A percentile compares a stretch with the other conserved stretches of the same genome.
Evolutionary conservation across 208 protist genomes (phyloP).

Genomic region (Trypanosoma scelopori): DNA sequence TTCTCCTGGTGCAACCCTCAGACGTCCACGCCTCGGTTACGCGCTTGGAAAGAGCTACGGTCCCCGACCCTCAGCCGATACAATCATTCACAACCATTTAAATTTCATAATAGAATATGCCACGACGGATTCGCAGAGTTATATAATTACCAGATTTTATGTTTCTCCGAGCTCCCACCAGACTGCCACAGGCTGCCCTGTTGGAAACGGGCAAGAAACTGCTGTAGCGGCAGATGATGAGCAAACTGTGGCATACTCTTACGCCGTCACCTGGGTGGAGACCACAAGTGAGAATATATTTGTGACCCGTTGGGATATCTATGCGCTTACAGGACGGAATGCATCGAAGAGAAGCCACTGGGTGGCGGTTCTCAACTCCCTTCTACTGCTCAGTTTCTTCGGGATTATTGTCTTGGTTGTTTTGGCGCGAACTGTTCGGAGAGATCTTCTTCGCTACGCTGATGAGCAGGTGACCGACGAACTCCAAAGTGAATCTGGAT

Average conservation of each 20-base stretch:
- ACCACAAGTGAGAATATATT: conserved; percentile 53
- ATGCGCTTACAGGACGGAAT: conserved; percentile 51
- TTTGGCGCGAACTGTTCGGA: conserved; percentile 93
- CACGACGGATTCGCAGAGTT: neutral
- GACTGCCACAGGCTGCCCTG: conserved; percentile 9
- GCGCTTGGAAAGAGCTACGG: conserved; percentile 32
- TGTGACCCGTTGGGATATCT: conserved; percentile 93
- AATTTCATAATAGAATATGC: conserved; percentile 52
- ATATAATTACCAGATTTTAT: conserved; percentile 57
- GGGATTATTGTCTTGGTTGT: conserved; percentile 94
- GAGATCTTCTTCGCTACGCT: conserved; percentile 86
- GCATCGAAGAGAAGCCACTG: conserved; percentile 77
- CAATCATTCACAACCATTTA: conserved; percentile 70
- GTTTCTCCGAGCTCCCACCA: conserved; percentile 27
- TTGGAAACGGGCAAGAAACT: neutral
- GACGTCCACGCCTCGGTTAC: conserved; percentile 32
- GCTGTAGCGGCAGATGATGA: conserved; percentile 22
- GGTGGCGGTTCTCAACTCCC: conserved; percentile 95
- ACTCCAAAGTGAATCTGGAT: conserved; percentile 81
- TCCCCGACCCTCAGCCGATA: neutral
- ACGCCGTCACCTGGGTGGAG: conserved; percentile 50
- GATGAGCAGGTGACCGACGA: conserved; percentile 43
- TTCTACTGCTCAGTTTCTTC: conserved; percentile 94
- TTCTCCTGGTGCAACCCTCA: no score
- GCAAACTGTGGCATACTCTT: conserved; percentile 40